Evolutionary conservation across 129 eudicot species (phyloP).

Genomic region (Flaveria trinervia): DNA sequence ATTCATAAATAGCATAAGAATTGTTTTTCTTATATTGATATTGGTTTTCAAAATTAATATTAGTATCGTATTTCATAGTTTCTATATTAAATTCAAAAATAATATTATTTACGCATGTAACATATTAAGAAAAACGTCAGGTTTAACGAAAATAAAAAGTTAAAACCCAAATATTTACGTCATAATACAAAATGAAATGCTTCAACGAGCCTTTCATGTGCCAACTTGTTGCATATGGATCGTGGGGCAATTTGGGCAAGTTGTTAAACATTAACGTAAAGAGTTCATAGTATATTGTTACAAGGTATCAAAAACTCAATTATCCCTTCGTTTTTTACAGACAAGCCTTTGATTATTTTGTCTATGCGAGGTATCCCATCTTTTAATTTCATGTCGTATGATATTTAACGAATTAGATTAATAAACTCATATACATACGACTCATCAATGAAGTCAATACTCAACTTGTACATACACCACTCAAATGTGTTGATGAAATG

Average conservation of each 20-base stretch:
- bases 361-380: background rate
- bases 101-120: background rate
- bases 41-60: too few relatives aligned
- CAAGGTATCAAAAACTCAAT: background rate
- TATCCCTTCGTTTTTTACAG: background rate
- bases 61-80: too few relatives aligned
- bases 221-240: background rate
- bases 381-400: background rate
- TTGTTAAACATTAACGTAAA: background rate
- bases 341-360: background rate
- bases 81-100: too few relatives aligned
- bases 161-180: background rate
- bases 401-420: too few relatives aligned
- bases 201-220: background rate
- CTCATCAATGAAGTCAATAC: too few relatives aligned
- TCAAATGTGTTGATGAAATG: too few relatives aligned
- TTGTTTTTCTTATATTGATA: too few relatives aligned
- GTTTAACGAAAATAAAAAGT: background rate
- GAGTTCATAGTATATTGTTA: background rate
- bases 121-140: background rate
- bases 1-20: too few relatives aligned
- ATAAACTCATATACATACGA: too few relatives aligned
- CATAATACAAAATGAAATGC: background rate
- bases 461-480: too few relatives aligned
- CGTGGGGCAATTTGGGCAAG: background rate